These are phyloP conservation scores for Toxicodendron radicans DNA, from an alignment of 345 rosid species.

Conservation along the genomic window DNA sequence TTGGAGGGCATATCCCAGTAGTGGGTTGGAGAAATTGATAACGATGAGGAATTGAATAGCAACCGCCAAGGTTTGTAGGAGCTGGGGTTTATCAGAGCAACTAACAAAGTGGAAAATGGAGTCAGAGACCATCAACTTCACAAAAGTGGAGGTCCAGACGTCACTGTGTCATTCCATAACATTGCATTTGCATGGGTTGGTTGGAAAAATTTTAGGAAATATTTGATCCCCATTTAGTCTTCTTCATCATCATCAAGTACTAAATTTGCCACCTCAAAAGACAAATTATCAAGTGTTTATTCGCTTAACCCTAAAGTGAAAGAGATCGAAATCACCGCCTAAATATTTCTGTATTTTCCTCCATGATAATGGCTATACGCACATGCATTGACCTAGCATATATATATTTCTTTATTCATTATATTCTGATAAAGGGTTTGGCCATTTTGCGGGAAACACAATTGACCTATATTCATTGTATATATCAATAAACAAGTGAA, in stretches of 20 bases:
- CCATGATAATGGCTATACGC: too few species aligned
- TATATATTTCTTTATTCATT: too few species aligned
- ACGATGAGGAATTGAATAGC: background rate
- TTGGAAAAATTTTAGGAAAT: background rate
- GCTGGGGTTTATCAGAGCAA: too few species aligned
- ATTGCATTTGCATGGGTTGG: background rate
- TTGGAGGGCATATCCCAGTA: conserved; percentile 12
- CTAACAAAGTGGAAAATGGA: conserved; percentile 9
- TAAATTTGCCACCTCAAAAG: background rate
- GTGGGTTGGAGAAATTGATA: background rate
- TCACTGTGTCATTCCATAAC: background rate
- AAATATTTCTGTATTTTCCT: too few species aligned
- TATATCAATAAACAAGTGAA: background rate
- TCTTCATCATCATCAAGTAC: background rate
- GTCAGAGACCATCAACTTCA: conserved; percentile 20
- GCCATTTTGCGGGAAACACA: too few species aligned
- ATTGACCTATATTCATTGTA: background rate
- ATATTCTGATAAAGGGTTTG: background rate
- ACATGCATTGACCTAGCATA: too few species aligned
- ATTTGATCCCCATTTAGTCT: too few species aligned
- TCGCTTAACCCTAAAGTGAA: too few species aligned
- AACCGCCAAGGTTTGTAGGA: conserved; percentile 10
- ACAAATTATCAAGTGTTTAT: too few species aligned
- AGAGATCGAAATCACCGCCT: too few species aligned
- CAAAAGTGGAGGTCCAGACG: conserved; percentile 16